phyloP scores from a whole-genome alignment of 2,329 filamentous ascomycete species.

The Cytospora schulzeri region DNA sequence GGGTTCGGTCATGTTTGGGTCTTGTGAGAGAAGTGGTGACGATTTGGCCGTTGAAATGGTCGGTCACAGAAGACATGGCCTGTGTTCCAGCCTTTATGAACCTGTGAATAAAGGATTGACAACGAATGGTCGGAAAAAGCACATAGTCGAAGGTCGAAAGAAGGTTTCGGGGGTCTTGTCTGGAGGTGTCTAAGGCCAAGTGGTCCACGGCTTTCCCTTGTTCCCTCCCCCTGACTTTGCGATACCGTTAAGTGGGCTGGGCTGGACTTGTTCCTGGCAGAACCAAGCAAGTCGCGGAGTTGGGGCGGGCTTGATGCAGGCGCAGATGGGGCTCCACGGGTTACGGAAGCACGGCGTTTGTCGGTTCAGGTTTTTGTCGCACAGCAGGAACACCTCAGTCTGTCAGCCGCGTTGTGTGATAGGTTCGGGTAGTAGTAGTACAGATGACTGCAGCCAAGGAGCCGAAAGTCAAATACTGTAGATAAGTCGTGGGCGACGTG shows the following conservation, averaged over 20 bases:
- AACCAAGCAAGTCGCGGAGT: constrained; percentile 11
- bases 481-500: constrained; percentile 1
- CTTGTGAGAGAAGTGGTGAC: constrained; percentile 11
- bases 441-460: neutral
- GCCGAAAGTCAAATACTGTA: neutral
- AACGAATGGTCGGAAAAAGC: constrained; percentile 24
- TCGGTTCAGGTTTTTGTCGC: constrained; percentile 17
- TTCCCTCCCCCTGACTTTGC: constrained; percentile 8
- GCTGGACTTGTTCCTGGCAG: neutral
- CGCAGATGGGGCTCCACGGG: constrained; percentile 20
- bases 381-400: constrained; percentile 16
- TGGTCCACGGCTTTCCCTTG: neutral
- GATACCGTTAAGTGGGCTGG: constrained; percentile 9
- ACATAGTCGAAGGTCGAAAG: constrained; percentile 25
- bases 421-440: constrained; percentile 12
- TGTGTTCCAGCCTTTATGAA: constrained; percentile 28
- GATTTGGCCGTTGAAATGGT: constrained; percentile 20
- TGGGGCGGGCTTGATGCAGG: constrained; percentile 21
- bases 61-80: constrained; percentile 28
- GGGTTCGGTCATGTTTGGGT: constrained; percentile 40
- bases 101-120: constrained; percentile 26
- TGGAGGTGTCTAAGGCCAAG: neutral
- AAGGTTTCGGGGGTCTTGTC: neutral
- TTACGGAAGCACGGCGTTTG: constrained; percentile 16
- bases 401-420: constrained; percentile 14